Base-by-base conservation (phyloP, 148 eudicot genomes). In the Arbutus unedo region DNA sequence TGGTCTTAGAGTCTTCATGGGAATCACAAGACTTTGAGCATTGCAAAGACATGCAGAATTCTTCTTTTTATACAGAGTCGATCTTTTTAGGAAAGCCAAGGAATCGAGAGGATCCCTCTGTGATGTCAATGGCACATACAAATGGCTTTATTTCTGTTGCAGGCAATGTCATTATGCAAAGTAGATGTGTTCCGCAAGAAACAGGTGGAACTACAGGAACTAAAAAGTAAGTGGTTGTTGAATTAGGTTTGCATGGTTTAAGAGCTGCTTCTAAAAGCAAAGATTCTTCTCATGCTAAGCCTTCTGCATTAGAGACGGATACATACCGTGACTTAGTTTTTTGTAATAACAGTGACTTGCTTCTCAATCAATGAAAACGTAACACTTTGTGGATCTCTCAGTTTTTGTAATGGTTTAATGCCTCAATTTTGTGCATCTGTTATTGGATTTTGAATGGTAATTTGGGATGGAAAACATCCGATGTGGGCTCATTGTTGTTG, bases 11-110 rank as follows among this genome's bases (percentile, higher is more conserved):
- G 10, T 85, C 95, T 83, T 86, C 89, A 62, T 90, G 99, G 98
- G 92, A 93, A 74, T 85, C 91, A 60, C 97, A 88, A 80, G 92
- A 92, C 84, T 87, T 89, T 55, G 93, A 89, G 51, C 84, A 82
- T 73, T 82, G 87, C 82, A 90, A 86, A 79, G 91, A 94, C 86
- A 77, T 78, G 43, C 87, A 78, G 49, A 89, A 88, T 74, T 85
- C 88, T 75, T 85, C 93, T 68, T 82, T 84, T 74, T 86, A 81
- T 86, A 21, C 83, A 56, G 91, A 91, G 81, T 84, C 80, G 8
- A 90, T 86, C 78, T 85, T 82, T 54, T 84, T 78, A 56, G 85
- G 90, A 21, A 94, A 89, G 82, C 81, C 43, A 59, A 91, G 84
- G 90, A 94, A 87, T 73, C 84, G 87, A 79, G 83, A 89, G 92